A percentile compares a stretch with the other conserved stretches of the same genome.
These are phyloP conservation scores for Halenospora varia DNA, from an alignment of 495 filamentous ascomycete genomes.

Conservation along the genomic window DNA sequence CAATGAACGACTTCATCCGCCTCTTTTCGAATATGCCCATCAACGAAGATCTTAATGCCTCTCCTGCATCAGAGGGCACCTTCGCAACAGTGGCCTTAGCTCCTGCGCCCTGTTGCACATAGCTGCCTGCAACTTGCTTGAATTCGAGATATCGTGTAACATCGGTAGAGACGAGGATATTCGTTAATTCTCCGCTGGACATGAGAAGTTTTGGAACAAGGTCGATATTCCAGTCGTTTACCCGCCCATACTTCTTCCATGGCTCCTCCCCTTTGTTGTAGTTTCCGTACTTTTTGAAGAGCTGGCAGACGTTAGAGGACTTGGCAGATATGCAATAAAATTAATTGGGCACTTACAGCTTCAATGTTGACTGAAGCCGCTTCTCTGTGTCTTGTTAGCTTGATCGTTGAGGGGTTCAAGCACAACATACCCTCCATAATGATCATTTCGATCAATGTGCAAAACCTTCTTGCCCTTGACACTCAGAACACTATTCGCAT, in stretches of 20 bases:
- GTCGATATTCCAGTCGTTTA: constrained; percentile 99
- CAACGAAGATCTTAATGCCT: constrained; percentile 86
- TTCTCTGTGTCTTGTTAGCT: constrained; percentile 54
- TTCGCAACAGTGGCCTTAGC: constrained; percentile 87
- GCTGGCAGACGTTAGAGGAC: constrained; percentile 41
- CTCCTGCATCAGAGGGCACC: constrained; percentile 88
- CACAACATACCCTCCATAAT: constrained; percentile 85
- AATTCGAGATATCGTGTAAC: constrained; percentile 98
- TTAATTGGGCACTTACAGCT: constrained; percentile 50
- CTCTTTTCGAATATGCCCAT: constrained; percentile 99
- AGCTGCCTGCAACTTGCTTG: constrained; percentile 97
- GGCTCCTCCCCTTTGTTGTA: constrained; percentile 77
- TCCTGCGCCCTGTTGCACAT: constrained; percentile 82
- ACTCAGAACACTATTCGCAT: constrained; percentile 71
- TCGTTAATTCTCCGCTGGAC: constrained; percentile 97
- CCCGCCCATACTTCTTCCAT: constrained; percentile 93
- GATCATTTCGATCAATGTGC: constrained; percentile 98
- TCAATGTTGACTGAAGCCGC: constrained; percentile 94
- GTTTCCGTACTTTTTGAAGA: constrained; percentile 95
- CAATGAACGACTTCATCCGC: constrained; percentile 91
- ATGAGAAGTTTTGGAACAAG: constrained; percentile 97
- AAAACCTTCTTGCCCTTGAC: constrained; percentile 99
- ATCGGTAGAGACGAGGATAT: constrained; percentile 94
- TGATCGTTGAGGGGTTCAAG: constrained; percentile 1
- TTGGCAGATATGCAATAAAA: constrained; percentile 21